phyloP scores from a whole-genome alignment of 176 grass and related monocot genomes.

The Oryza meyeriana region DNA sequence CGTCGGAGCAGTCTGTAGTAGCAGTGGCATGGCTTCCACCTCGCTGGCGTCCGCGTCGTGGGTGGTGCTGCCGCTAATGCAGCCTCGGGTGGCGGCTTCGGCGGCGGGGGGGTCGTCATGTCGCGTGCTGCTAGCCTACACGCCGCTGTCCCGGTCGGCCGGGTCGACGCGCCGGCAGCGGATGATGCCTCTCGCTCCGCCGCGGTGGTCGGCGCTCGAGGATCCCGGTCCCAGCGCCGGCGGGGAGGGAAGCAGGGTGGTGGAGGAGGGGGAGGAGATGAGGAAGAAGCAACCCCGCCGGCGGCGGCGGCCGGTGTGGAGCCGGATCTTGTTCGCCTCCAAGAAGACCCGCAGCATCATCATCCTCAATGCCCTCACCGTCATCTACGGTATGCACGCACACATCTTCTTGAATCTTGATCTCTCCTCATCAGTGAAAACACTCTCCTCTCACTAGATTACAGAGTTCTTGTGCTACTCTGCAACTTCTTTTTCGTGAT shows the following conservation, averaged over 20 bases:
- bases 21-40: slow-evolving; percentile 34
- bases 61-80: slow-evolving; percentile 25
- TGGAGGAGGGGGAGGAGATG: not conserved
- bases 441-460: not conserved
- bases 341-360: slow-evolving; percentile 93
- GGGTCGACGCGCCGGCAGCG: slow-evolving; percentile 18
- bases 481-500: not conserved
- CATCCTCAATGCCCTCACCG: slow-evolving; percentile 85
- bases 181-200: slow-evolving; percentile 9
- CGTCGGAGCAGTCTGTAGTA: not conserved
- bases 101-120: not conserved
- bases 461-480: not conserved
- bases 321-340: slow-evolving; percentile 90
- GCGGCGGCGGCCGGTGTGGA: slow-evolving; percentile 60
- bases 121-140: slow-evolving; percentile 30
- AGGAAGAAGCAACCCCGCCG: slow-evolving; percentile 25
- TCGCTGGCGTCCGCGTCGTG: slow-evolving; percentile 38
- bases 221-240: not conserved
- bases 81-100: not conserved
- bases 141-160: slow-evolving; percentile 7
- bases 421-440: not conserved
- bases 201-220: slow-evolving; percentile 22
- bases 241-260: not conserved
- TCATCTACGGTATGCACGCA: slow-evolving; percentile 71
- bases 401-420: not conserved